Evolutionary conservation across 129 eudicot species (phyloP), one percentile per base, ranked within the genome.

Genomic region (Centrapalus pauciflorus): DNA sequence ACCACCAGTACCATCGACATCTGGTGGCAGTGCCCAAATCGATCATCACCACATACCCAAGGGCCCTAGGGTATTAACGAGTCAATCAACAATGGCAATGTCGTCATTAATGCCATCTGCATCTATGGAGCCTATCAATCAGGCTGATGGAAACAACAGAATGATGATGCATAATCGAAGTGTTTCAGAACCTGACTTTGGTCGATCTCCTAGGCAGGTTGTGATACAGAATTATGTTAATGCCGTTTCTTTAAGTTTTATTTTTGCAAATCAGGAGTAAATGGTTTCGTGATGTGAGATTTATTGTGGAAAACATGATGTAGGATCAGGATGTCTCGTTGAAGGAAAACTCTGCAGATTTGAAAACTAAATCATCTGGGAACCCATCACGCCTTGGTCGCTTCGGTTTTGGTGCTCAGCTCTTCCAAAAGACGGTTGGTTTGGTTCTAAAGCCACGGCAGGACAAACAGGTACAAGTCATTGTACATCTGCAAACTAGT

Each of bases 11-110:
- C 89, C 96, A 27, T 69, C 90, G 10, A 17, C 80, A 70, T 54
- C 86, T n/a, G 75, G 66, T 30, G 81, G 74, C 48, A 37, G 46
- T 67, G 35, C 49, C 16, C 82, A 80, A 24, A 7, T 23, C 33
- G 74, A 50, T 56, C 86, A 76, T 32, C 64, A 80, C 51, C 64
- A 85, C 68, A 86, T 79, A 63, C 62, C 91, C 16, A 26, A 51
- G 54, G 85, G 76, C 2, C 77, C 90, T 52, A 84, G 95, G 32
- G 95, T 89, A 40, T 79, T 80, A 28, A 63, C 81, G 35, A 93
- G 92, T 72, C 99, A 93, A 66, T 93, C 99, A 48, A 82, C 96
- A 28, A 80, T 86, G 90, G 87, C 90, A 28, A 86, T 86, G 86
- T 78, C 96, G 8, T 88, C 99, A 52, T 76, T 93, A 52, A 69